phyloP scores from a whole-genome alignment of 108 stramenopile genomes.

The Epithemia pelagica region DNA sequence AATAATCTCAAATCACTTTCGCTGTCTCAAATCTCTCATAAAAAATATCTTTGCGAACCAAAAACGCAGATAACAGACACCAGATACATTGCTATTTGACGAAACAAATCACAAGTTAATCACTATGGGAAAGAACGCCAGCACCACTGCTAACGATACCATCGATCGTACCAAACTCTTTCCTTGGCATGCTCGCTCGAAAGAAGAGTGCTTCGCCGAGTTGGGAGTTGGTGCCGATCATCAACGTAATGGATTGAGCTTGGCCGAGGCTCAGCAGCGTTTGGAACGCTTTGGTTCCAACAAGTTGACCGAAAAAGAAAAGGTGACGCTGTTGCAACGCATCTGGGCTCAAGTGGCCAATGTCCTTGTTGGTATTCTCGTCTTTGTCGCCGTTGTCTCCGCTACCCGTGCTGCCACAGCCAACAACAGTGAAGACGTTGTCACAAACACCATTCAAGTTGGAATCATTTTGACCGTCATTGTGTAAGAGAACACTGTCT shows the following conservation, averaged over 20 bases:
- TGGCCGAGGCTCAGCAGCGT: slow-evolving; percentile 45
- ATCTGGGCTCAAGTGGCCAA: slow-evolving; percentile 80
- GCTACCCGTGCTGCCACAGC: slow-evolving; percentile 41
- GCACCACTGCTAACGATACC: no score
- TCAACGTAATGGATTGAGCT: slow-evolving; percentile 40
- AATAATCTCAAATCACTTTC: no score
- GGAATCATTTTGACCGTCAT: slow-evolving; percentile 62
- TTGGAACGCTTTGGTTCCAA: slow-evolving; percentile 57
- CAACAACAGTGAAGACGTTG: slow-evolving; percentile 17
- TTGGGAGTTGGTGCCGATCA: slow-evolving; percentile 33
- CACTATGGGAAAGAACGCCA: no score
- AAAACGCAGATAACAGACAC: no score
- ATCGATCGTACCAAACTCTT: background rate
- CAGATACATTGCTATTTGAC: no score
- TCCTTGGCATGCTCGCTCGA: slow-evolving; percentile 54
- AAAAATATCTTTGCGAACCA: no score
- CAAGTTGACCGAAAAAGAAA: slow-evolving; percentile 62
- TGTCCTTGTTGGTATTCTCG: slow-evolving; percentile 68
- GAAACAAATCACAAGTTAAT: no score
- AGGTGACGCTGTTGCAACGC: slow-evolving; percentile 56
- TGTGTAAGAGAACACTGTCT: no score
- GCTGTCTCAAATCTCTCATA: no score
- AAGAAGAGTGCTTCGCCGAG: slow-evolving; percentile 33
- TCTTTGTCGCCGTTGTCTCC: slow-evolving; percentile 68
- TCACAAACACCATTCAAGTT: slow-evolving; percentile 66